Percentiles rank a stretch among this genome's conserved stretches.
These are phyloP conservation scores for Phialemonium atrogriseum DNA, from an alignment of 2,329 filamentous ascomycete genomes.

Conservation along the genomic window DNA sequence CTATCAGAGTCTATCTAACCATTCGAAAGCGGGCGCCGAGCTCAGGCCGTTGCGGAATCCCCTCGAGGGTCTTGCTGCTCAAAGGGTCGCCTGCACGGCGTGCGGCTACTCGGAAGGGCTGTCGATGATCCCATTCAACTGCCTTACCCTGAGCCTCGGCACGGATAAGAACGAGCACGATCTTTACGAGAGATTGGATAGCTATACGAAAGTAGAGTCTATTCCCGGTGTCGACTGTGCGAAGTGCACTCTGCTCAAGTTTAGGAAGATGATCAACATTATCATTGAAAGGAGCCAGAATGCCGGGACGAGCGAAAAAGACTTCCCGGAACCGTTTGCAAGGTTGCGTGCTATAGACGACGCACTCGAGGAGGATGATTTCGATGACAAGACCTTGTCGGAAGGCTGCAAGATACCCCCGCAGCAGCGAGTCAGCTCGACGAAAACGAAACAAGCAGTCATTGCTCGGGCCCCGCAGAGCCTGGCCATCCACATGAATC, in stretches of 20 bases:
- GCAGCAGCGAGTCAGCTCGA: slow-evolving; percentile 63
- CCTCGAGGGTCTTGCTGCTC: slow-evolving; percentile 78
- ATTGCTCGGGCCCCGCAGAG: slow-evolving; percentile 75
- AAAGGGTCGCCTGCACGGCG: slow-evolving; percentile 76
- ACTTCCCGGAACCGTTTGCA: slow-evolving; percentile 39
- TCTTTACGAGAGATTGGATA: slow-evolving; percentile 70
- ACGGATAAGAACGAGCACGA: slow-evolving; percentile 53
- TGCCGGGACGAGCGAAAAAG: slow-evolving; percentile 31
- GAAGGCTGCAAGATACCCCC: slow-evolving; percentile 58
- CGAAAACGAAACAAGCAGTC: slow-evolving; percentile 84
- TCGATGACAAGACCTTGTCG: slow-evolving; percentile 58
- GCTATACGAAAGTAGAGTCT: slow-evolving; percentile 74
- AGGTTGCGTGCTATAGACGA: slow-evolving; percentile 59
- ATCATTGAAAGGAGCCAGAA: slow-evolving; percentile 33
- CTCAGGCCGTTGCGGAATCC: slow-evolving; percentile 55
- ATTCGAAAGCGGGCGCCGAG: slow-evolving; percentile 26
- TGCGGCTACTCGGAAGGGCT: slow-evolving; percentile 86
- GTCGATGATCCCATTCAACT: slow-evolving; percentile 89
- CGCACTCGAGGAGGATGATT: slow-evolving; percentile 72
- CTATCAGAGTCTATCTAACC: slow-evolving; percentile 38
- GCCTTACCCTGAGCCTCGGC: slow-evolving; percentile 77
- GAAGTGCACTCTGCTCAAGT: slow-evolving; percentile 73
- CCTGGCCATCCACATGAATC: slow-evolving; percentile 80
- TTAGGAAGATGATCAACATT: slow-evolving; percentile 36
- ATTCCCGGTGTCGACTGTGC: slow-evolving; percentile 88